A percentile compares a stretch with the other conserved stretches of the same genome.
Conservation (phyloP, 345 rosid species). For the Ceriops decandra region DNA sequence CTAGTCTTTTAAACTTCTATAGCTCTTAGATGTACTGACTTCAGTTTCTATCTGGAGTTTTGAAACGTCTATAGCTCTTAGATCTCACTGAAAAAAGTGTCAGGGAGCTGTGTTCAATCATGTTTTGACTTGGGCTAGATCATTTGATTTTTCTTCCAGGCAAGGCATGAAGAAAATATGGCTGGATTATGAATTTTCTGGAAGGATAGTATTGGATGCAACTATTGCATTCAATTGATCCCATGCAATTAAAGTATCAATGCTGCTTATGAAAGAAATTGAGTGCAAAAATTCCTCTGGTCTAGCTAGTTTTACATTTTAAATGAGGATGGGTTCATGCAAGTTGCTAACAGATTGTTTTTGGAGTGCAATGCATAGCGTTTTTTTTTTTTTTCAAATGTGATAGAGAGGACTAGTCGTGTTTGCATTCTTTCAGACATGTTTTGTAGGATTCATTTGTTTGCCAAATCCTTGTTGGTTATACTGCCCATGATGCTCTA, state of each 20-base stretch:
- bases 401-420: not conserved
- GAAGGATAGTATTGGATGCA: not conserved
- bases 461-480: too few species aligned
- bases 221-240: not conserved
- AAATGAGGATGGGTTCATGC: not conserved
- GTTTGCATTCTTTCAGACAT: not conserved
- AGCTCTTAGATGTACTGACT: not conserved
- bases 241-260: not conserved
- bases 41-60: not conserved
- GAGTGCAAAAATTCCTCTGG: not conserved
- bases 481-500: too few species aligned
- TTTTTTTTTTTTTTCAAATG: not conserved
- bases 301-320: not conserved
- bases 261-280: not conserved
- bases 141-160: not conserved
- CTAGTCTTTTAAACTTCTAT: too few species aligned
- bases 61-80: not conserved
- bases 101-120: too few species aligned
- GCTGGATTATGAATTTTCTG: not conserved
- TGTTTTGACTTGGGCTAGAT: not conserved
- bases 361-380: not conserved
- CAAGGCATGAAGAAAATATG: not conserved
- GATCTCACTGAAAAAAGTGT: too few species aligned
- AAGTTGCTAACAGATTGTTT: not conserved
- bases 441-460: too few species aligned